A percentile compares a stretch with the other conserved stretches of the same genome.
These are phyloP conservation scores for Chlorella sp. DNA, from an alignment of 139 green algal genomes.

Conservation along the genomic window DNA sequence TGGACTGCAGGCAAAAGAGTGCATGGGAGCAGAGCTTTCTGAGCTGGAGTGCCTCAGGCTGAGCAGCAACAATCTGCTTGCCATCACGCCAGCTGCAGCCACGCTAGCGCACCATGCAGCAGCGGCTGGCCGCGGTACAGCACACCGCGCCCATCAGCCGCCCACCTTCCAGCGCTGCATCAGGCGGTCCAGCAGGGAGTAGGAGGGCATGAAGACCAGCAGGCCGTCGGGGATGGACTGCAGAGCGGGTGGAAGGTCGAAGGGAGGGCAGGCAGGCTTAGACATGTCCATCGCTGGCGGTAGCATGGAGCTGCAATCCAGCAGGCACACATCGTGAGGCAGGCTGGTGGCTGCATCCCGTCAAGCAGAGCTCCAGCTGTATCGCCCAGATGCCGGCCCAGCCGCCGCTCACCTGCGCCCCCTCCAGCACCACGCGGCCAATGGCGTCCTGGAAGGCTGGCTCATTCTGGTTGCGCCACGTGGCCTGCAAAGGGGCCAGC, in stretches of 20 bases:
- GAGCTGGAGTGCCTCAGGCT: too few relatives aligned
- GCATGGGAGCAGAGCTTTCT: too few relatives aligned
- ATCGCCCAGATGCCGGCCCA: too few relatives aligned
- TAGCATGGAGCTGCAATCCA: too few relatives aligned
- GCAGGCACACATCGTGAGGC: too few relatives aligned
- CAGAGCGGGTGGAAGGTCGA: too few relatives aligned
- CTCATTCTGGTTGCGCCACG: constrained; percentile 57
- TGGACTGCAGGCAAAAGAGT: constrained; percentile 61
- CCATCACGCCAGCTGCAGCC: not conserved
- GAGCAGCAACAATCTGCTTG: too few relatives aligned
- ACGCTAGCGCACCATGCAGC: not conserved
- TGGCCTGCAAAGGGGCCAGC: constrained; percentile 26
- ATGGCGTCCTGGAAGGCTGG: constrained; percentile 71
- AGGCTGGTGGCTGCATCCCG: too few relatives aligned
- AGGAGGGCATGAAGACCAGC: constrained; percentile 94
- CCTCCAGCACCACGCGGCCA: constrained; percentile 63
- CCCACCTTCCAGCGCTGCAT: constrained; percentile 78
- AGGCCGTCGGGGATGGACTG: constrained; percentile 86
- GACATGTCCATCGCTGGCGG: too few relatives aligned
- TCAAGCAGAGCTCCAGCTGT: too few relatives aligned
- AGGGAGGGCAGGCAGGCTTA: too few relatives aligned
- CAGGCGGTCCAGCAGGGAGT: constrained; percentile 87
- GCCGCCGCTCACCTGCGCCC: constrained; percentile 11
- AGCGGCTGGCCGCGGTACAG: too few relatives aligned
- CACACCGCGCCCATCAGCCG: not conserved